Percentiles rank a stretch among this genome's conserved stretches.
Conservation (phyloP, 2,329 filamentous ascomycete species). For the Pseudogymnoascus pannorum region DNA sequence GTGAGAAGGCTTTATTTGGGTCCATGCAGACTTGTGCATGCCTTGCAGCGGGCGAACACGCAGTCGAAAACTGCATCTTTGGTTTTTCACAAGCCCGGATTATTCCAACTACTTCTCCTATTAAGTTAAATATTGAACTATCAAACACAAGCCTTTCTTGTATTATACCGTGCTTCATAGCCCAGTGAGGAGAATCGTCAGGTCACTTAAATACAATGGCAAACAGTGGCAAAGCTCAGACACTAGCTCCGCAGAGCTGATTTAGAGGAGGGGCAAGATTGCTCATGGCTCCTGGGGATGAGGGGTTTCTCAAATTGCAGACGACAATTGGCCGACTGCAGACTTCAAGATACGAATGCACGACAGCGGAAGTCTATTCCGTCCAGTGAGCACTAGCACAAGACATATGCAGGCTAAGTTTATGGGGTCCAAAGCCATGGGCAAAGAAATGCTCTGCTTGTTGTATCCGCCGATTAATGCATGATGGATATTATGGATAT, state of each 20-base stretch:
- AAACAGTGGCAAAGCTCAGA: not conserved
- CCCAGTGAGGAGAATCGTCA: not conserved
- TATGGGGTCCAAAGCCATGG: not conserved
- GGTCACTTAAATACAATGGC: not conserved
- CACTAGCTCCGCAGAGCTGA: not conserved
- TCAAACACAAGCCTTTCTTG: not conserved
- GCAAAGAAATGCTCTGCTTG: not conserved
- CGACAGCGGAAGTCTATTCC: not conserved
- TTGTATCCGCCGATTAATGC: not conserved
- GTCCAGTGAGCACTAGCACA: not conserved
- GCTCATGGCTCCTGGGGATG: not conserved
- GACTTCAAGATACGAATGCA: not conserved
- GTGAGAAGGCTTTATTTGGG: not conserved
- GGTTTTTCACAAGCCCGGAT: not conserved
- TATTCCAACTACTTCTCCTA: not conserved
- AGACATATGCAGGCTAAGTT: not conserved
- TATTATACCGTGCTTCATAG: not conserved
- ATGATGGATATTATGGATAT: not conserved
- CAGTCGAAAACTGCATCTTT: not conserved
- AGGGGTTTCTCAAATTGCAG: not conserved
- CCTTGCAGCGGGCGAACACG: not conserved
- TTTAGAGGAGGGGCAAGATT: not conserved
- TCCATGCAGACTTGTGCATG: not conserved
- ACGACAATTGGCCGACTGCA: not conserved
- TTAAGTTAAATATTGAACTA: not conserved